A percentile compares a stretch with the other conserved stretches of the same genome.
Evolutionary conservation across 306 rosid genomes (phyloP).

Genomic region (Sesbania bispinosa): DNA sequence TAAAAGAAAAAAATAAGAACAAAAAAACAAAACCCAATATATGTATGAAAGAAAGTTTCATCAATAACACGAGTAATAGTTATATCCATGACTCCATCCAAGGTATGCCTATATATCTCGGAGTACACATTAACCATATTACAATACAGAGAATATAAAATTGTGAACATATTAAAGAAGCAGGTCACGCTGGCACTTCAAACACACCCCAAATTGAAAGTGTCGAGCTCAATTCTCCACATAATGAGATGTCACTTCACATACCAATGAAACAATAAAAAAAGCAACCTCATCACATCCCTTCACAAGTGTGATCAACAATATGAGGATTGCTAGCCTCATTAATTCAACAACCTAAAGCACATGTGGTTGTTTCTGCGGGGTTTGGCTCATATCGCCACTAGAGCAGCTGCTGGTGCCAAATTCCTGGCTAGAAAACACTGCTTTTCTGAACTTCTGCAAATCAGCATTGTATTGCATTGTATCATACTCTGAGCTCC

Average conservation of each 20-base stretch:
- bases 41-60: neutral
- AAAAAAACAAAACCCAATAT: neutral
- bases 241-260: neutral
- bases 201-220: neutral
- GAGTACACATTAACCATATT: neutral
- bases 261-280: constrained; percentile 1
- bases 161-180: neutral
- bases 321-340: neutral
- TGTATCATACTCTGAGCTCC: constrained; percentile 57
- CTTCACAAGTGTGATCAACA: neutral
- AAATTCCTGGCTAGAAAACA: constrained; percentile 49
- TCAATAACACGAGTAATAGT: neutral
- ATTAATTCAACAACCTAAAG: neutral
- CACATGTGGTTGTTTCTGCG: neutral
- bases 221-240: neutral
- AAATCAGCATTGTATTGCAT: constrained; percentile 57
- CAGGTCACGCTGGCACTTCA: neutral
- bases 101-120: neutral
- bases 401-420: constrained; percentile 53
- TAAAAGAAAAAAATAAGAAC: too few species aligned
- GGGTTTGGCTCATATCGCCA: constrained; percentile 25
- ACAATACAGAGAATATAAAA: constrained; percentile 7
- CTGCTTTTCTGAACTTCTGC: constrained; percentile 54
- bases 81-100: neutral
- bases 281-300: neutral